phyloP scores from a whole-genome alignment of 495 filamentous ascomycete species.

The Penicillium silybi region DNA sequence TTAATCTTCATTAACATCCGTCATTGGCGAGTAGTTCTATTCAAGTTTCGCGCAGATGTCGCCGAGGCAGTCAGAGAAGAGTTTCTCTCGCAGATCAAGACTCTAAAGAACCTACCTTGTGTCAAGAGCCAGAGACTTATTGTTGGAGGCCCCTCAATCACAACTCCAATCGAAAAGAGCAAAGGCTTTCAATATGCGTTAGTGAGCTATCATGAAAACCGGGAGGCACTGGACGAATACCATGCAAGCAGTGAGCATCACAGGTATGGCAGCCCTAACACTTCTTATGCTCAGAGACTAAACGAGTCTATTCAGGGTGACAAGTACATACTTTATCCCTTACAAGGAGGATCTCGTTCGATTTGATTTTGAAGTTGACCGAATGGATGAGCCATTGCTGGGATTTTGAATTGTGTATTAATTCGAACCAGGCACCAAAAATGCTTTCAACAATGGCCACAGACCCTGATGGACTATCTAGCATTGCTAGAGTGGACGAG shows the following conservation, averaged over 20 bases:
- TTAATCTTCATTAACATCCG: not conserved
- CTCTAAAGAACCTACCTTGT: constrained; percentile 35
- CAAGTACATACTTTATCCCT: constrained; percentile 41
- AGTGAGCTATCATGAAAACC: constrained; percentile 43
- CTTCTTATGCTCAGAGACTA: not conserved
- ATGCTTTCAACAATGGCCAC: too few relatives aligned
- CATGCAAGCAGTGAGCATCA: constrained; percentile 47
- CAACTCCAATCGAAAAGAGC: constrained; percentile 41
- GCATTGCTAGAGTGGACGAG: not conserved
- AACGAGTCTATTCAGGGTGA: constrained; percentile 26
- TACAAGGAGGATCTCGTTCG: constrained; percentile 46
- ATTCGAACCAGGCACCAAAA: not conserved
- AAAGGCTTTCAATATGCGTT: constrained; percentile 46
- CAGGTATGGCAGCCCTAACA: constrained; percentile 22
- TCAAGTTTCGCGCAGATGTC: constrained; percentile 41
- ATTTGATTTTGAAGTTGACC: constrained; percentile 48
- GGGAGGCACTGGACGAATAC: constrained; percentile 38
- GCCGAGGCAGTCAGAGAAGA: constrained; percentile 28
- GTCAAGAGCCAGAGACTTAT: constrained; percentile 40
- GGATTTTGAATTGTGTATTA: constrained; percentile 6
- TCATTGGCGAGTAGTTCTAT: constrained; percentile 29
- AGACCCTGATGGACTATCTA: too few relatives aligned
- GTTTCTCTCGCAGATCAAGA: constrained; percentile 41
- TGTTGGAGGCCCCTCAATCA: constrained; percentile 44
- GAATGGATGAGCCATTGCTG: constrained; percentile 30